Evolutionary conservation across 345 rosid genomes (phyloP), one percentile per base, ranked within the genome.

Genomic region (Hibiscus syriacus): DNA sequence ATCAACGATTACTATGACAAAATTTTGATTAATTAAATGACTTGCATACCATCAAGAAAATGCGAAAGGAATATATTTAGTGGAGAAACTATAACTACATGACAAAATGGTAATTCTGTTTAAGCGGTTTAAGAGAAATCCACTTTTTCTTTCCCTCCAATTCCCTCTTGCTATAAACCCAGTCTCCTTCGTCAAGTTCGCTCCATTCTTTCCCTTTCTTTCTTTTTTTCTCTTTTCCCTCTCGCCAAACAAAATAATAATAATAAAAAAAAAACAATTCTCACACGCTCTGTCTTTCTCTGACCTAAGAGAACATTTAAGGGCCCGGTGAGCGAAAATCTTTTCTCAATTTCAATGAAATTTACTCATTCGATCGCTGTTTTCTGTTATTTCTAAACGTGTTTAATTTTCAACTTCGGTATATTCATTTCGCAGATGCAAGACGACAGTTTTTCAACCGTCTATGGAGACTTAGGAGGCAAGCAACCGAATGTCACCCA

Each of bases 391-490:
- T 39, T 10, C 16, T 39, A 39, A 39, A 9, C 9, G 12, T 39
- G 12, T 12, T 11, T 9, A 32, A 32, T 3, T 39, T 9, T 39
- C 14, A 9, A 9, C n/a, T 13, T 16, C 34, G 2, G 43, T 32
- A 27, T 17, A 5, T 58, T 27, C 26, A 43, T 43, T 14, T 20
- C 45, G 36, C 67, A 69, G 71, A 81, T 76, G 79, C 79, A 69
- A 67, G 66, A 39, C 78, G 77, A 69, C 57, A 13, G 53, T 23
- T 39, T 39, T 39, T 64, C 74, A 19, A 27, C 55, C 12, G 64
- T 54, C 23, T 69, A 66, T 43, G 71, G 70, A 23, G 74, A 48
- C 66, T 39, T 29, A 12, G 23, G 16, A 34, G 13, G 23, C 22
- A 19, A 46, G 5, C 61, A 22, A 63, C 70, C 26, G 46, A 49